These are phyloP conservation scores for Claviceps capensis DNA, from an alignment of 2,329 filamentous ascomycete species.

Conservation along the genomic window DNA sequence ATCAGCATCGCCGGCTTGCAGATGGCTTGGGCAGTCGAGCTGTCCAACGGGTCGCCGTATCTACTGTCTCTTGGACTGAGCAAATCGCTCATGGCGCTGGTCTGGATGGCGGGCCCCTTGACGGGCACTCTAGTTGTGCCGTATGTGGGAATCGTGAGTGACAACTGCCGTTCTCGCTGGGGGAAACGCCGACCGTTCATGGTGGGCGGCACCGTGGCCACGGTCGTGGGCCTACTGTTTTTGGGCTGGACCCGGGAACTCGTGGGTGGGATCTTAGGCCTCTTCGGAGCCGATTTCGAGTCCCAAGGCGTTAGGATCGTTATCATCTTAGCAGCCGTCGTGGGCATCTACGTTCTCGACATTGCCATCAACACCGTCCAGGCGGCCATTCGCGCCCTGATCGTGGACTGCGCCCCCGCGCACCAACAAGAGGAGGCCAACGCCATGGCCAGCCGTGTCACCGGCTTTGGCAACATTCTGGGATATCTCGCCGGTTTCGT, in stretches of 20 bases:
- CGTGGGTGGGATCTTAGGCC: slow-evolving; percentile 49
- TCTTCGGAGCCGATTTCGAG: slow-evolving; percentile 58
- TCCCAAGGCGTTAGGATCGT: slow-evolving; percentile 49
- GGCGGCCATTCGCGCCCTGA: slow-evolving; percentile 81
- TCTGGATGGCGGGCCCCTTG: slow-evolving; percentile 73
- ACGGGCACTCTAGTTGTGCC: slow-evolving; percentile 70
- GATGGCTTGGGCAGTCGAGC: slow-evolving; percentile 89
- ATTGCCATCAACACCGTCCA: slow-evolving; percentile 97
- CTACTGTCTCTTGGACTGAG: slow-evolving; percentile 67
- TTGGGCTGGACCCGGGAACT: slow-evolving; percentile 65
- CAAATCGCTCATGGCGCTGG: slow-evolving; percentile 69
- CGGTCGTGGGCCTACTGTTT: slow-evolving; percentile 51
- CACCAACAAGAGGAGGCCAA: slow-evolving; percentile 93
- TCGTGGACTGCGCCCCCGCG: slow-evolving; percentile 81
- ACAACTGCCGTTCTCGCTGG: slow-evolving; percentile 61
- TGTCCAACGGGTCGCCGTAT: slow-evolving; percentile 84
- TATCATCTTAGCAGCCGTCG: slow-evolving; percentile 66
- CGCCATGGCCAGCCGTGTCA: slow-evolving; percentile 80
- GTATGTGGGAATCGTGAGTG: slow-evolving; percentile 69
- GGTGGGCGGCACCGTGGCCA: slow-evolving; percentile 53
- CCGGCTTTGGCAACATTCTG: slow-evolving; percentile 78
- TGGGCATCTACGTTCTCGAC: slow-evolving; percentile 82
- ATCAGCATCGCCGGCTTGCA: slow-evolving; percentile 79
- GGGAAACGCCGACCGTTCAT: slow-evolving; percentile 76
- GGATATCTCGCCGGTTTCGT: slow-evolving; percentile 81